A percentile compares a stretch with the other conserved stretches of the same genome.
Conservation (phyloP, 139 green algal species). For the Chlamydomonas applanata region DNA sequence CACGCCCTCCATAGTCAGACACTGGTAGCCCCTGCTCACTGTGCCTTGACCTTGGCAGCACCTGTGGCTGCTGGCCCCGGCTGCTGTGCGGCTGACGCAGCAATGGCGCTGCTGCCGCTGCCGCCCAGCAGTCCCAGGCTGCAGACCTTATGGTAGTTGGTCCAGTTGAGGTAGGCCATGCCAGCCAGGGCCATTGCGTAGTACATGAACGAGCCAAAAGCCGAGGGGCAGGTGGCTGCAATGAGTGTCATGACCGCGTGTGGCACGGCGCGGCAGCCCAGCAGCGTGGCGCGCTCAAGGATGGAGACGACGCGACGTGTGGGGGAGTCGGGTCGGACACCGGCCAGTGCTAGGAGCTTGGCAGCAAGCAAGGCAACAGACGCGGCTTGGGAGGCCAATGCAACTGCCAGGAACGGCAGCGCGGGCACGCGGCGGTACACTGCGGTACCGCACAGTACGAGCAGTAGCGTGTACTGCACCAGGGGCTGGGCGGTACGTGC, state of each 20-base stretch:
- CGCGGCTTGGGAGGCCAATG: slow-evolving; percentile 32
- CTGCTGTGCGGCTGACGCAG: too few relatives aligned
- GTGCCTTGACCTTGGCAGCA: too few relatives aligned
- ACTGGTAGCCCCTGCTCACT: too few relatives aligned
- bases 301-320: background rate
- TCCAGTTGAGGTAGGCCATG: slow-evolving; percentile 36
- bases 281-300: slow-evolving; percentile 11
- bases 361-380: slow-evolving; percentile 28
- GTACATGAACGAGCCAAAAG: slow-evolving; percentile 31
- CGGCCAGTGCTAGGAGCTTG: slow-evolving; percentile 37
- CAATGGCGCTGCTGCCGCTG: too few relatives aligned
- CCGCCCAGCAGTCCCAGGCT: too few relatives aligned
- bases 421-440: slow-evolving; percentile 53
- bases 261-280: slow-evolving; percentile 23
- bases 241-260: slow-evolving; percentile 19
- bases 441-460: slow-evolving; percentile 62
- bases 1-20: too few relatives aligned
- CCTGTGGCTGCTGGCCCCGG: too few relatives aligned
- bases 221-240: slow-evolving; percentile 17
- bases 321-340: background rate
- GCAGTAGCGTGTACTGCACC: slow-evolving; percentile 66
- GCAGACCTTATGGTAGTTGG: slow-evolving; percentile 22
- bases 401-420: slow-evolving; percentile 40
- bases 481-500: slow-evolving; percentile 32
- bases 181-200: slow-evolving; percentile 34